A percentile compares a stretch with the other conserved stretches of the same genome.
Evolutionary conservation across 2,329 filamentous ascomycete species (phyloP).

Genomic region (Ophiocordyceps camponoti-leonardi): DNA sequence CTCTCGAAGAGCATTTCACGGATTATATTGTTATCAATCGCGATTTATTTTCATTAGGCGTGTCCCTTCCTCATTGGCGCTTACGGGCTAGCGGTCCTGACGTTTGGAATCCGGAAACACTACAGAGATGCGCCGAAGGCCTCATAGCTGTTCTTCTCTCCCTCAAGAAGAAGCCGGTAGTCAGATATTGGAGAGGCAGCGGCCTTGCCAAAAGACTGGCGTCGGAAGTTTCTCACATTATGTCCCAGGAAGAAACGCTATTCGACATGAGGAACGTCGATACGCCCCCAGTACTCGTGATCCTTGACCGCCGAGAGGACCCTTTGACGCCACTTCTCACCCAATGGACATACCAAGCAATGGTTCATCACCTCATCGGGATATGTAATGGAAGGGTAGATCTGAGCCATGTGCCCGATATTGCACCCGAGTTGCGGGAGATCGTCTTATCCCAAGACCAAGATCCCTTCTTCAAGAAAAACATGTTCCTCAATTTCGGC

Average conservation of each 20-base stretch:
- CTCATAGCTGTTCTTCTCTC: constrained; percentile 69
- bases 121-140: constrained; percentile 77
- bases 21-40: constrained; percentile 93
- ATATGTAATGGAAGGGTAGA: constrained; percentile 93
- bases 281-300: constrained; percentile 79
- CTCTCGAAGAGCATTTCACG: constrained; percentile 89
- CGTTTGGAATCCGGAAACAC: constrained; percentile 74
- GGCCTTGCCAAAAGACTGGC: constrained; percentile 81
- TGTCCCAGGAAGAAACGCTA: constrained; percentile 88
- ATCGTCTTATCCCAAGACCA: constrained; percentile 93
- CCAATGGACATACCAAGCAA: constrained; percentile 99
- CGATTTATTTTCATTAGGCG: constrained; percentile 69
- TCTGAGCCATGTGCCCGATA: constrained; percentile 65
- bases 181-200: constrained; percentile 86
- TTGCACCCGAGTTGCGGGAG: constrained; percentile 75
- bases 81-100: constrained; percentile 75
- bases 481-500: constrained; percentile 97
- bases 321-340: constrained; percentile 87
- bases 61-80: constrained; percentile 54
- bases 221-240: constrained; percentile 77
- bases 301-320: constrained; percentile 84
- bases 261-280: constrained; percentile 95
- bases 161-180: constrained; percentile 90
- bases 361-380: constrained; percentile 92
- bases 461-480: constrained; percentile 96